These are phyloP conservation scores for Chenopodium suecicum DNA, from an alignment of 148 eudicot genomes.

Conservation along the genomic window DNA sequence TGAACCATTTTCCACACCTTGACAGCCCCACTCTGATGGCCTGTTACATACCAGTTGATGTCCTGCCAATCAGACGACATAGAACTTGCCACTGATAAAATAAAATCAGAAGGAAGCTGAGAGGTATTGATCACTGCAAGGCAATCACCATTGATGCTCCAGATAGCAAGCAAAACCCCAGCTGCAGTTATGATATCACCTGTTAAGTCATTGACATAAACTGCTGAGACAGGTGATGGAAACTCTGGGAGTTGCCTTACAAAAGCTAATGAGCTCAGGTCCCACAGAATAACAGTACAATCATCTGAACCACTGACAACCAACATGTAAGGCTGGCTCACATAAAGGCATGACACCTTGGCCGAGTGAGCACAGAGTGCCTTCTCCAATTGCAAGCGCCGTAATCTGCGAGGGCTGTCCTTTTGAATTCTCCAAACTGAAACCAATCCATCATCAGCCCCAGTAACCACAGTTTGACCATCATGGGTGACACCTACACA, in stretches of 20 bases:
- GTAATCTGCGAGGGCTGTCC: conserved; percentile 50
- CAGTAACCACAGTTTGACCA: conserved; percentile 77
- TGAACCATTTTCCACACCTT: conserved; percentile 94
- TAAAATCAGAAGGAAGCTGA: conserved; percentile 86
- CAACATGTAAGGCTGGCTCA: conserved; percentile 95
- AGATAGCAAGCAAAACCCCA: conserved; percentile 76
- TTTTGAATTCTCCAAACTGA: conserved; percentile 85
- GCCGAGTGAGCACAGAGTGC: conserved; percentile 74
- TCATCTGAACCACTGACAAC: conserved; percentile 92
- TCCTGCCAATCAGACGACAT: conserved; percentile 83
- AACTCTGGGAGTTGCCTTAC: conserved; percentile 91
- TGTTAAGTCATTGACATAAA: conserved; percentile 72
- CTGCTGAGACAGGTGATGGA: conserved; percentile 84
- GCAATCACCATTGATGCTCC: conserved; percentile 95
- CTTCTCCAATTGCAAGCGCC: conserved; percentile 65
- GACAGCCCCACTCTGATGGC: conserved; percentile 92
- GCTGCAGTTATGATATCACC: conserved; percentile 92
- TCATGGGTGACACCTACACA: conserved; percentile 85
- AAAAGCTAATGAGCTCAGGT: conserved; percentile 75
- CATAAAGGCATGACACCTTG: conserved; percentile 72
- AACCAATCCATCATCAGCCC: conserved; percentile 82
- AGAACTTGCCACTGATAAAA: conserved; percentile 71
- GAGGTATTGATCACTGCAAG: conserved; percentile 85
- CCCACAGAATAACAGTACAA: conserved; percentile 86
- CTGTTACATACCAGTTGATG: conserved; percentile 86